phyloP scores from a whole-genome alignment of 2,329 filamentous ascomycete species.

The Fusarium austroafricanum region DNA sequence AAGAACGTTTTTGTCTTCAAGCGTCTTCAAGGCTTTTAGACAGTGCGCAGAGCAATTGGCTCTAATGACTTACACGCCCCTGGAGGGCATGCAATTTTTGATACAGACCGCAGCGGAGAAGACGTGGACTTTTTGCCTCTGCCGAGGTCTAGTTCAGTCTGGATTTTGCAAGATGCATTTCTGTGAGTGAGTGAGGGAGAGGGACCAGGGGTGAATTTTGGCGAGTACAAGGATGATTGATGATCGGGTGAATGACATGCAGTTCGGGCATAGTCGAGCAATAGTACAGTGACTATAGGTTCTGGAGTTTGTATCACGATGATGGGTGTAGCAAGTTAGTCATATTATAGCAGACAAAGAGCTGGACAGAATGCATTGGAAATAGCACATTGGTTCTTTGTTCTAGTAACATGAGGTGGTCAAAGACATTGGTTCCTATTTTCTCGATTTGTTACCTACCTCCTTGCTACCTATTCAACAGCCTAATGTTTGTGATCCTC shows the following conservation, averaged over 20 bases:
- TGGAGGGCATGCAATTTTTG: neutral
- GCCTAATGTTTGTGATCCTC: too few species aligned
- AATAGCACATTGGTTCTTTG: conserved; percentile 10
- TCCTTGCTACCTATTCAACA: too few species aligned
- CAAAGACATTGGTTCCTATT: neutral
- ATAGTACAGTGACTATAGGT: conserved; percentile 8
- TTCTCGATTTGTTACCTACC: neutral
- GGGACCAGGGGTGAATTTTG: conserved; percentile 4
- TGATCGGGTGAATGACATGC: neutral
- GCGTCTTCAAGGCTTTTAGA: conserved; percentile 8
- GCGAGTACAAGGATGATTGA: neutral
- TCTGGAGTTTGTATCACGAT: neutral
- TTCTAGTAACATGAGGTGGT: neutral
- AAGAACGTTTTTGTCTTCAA: too few species aligned
- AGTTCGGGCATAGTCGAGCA: neutral
- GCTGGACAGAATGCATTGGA: neutral
- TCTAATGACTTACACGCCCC: conserved; percentile 25
- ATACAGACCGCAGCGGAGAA: conserved; percentile 9
- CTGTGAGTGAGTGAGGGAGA: conserved; percentile 3
- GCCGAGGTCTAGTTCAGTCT: conserved; percentile 8
- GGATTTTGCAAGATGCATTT: conserved; percentile 16
- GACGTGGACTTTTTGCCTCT: conserved; percentile 30
- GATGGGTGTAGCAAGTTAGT: neutral
- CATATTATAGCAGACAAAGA: neutral
- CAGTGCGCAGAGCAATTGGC: conserved; percentile 27